A percentile compares a stretch with the other conserved stretches of the same genome.
Evolutionary conservation across 371 early-diverging fungal species (phyloP).

Genomic region (Cokeromyces recurvatus): DNA sequence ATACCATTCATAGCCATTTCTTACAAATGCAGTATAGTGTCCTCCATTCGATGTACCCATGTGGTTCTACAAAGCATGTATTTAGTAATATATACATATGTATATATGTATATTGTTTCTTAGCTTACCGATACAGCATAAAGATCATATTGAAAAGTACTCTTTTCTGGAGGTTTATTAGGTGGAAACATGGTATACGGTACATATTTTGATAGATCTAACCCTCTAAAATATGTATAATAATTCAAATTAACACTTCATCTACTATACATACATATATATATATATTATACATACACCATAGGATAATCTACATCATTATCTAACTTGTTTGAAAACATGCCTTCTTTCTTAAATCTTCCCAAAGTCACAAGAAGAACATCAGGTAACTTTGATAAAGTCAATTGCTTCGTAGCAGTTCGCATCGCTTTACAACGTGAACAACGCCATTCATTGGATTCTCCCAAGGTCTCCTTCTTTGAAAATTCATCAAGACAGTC

Average conservation of each 20-base stretch:
- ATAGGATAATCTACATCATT: conserved; percentile 84
- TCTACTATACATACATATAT: background rate
- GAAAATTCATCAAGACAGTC: conserved; percentile 86
- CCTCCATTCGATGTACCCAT: conserved; percentile 90
- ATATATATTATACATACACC: conserved; percentile 20
- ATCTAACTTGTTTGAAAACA: conserved; percentile 90
- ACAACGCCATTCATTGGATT: conserved; percentile 89
- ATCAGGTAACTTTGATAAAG: conserved; percentile 78
- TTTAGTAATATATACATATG: too few relatives aligned
- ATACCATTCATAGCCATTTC: conserved; percentile 84
- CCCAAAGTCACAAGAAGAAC: conserved; percentile 91
- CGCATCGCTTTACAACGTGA: conserved; percentile 77
- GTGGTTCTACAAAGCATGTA: conserved; percentile 65
- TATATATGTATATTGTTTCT: too few relatives aligned
- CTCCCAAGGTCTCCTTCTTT: conserved; percentile 80
- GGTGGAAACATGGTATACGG: conserved; percentile 29
- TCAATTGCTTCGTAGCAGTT: conserved; percentile 71
- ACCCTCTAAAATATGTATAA: conserved; percentile 11
- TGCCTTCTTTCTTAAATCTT: conserved; percentile 90
- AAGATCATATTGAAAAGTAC: conserved; percentile 65
- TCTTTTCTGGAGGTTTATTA: conserved; percentile 8
- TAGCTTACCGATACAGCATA: conserved; percentile 81
- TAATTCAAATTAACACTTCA: too few relatives aligned
- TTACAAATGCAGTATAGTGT: conserved; percentile 92
- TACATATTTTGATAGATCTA: conserved; percentile 32